These are phyloP conservation scores for Pleurozium schreberi DNA, from an alignment of 225 moss, liverwort and hornwort species.

Conservation along the genomic window DNA sequence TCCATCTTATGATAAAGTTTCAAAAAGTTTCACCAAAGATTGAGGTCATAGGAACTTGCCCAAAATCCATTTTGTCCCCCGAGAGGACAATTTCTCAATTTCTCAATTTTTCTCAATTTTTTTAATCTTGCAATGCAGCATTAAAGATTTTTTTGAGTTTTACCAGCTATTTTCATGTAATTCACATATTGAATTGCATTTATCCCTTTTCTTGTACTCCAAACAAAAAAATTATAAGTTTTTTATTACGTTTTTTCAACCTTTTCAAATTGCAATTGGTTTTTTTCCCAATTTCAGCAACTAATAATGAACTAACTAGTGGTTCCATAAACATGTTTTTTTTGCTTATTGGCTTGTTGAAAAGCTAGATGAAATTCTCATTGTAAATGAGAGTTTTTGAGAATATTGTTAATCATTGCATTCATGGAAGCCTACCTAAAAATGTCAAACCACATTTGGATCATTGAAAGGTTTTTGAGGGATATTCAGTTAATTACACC, in stretches of 20 bases:
- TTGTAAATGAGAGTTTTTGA: too few relatives aligned
- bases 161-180: neutral
- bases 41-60: too few relatives aligned
- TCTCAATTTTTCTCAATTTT: neutral
- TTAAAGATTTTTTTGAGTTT: neutral
- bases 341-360: neutral
- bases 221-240: neutral
- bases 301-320: fast-evolving
- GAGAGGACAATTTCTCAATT: too few relatives aligned
- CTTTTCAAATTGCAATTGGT: neutral
- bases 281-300: neutral
- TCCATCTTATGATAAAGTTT: too few relatives aligned
- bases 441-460: neutral
- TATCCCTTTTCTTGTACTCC: neutral
- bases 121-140: neutral
- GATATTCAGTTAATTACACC: fast-evolving
- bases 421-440: fast-evolving
- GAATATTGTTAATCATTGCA: neutral
- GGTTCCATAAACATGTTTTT: neutral
- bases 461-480: neutral
- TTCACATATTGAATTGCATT: neutral
- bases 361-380: neutral
- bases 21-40: too few relatives aligned
- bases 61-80: too few relatives aligned
- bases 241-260: neutral